Conservation (phyloP, 2,329 filamentous ascomycete genomes). For the Polytolypa hystricis region DNA sequence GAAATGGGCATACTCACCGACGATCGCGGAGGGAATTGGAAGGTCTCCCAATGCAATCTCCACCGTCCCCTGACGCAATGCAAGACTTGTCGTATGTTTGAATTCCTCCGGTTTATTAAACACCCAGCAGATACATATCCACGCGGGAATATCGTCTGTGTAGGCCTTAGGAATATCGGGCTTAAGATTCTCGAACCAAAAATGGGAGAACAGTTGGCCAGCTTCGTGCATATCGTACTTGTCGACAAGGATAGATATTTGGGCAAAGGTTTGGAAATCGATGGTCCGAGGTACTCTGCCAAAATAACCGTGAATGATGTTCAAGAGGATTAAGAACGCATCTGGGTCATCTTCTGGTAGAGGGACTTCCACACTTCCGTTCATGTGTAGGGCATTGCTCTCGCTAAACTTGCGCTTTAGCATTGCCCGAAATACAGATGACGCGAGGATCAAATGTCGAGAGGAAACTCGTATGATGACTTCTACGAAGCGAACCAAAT, state of each 20-base stretch:
- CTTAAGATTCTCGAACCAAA: conserved; percentile 12
- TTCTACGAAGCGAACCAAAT: conserved; percentile 5
- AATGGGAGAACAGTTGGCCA: conserved; percentile 11
- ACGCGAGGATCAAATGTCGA: conserved; percentile 12
- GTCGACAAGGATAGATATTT: conserved; percentile 13
- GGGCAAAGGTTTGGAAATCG: conserved; percentile 9
- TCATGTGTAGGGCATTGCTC: conserved; percentile 7
- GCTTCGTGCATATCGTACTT: conserved; percentile 13
- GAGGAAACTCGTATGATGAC: conserved; percentile 12
- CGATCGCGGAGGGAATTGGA: conserved; percentile 11
- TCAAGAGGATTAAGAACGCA: conserved; percentile 19
- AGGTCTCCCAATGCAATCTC: conserved; percentile 7
- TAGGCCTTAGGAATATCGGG: conserved; percentile 9
- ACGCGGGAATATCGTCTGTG: conserved; percentile 11
- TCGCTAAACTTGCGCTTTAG: conserved; percentile 12
- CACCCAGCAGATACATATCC: conserved; percentile 13
- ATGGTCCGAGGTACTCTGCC: conserved; percentile 14
- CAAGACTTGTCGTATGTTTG: conserved; percentile 9
- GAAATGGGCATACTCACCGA: conserved; percentile 7
- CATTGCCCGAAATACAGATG: conserved; percentile 13
- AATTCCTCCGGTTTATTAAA: conserved; percentile 11
- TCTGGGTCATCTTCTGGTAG: conserved; percentile 23
- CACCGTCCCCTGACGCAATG: conserved; percentile 10
- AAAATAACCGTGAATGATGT: conserved; percentile 22
- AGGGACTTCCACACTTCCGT: conserved; percentile 10